A percentile compares a stretch with the other conserved stretches of the same genome.
Conservation (phyloP, 306 rosid genomes). For the Betula pendula region DNA sequence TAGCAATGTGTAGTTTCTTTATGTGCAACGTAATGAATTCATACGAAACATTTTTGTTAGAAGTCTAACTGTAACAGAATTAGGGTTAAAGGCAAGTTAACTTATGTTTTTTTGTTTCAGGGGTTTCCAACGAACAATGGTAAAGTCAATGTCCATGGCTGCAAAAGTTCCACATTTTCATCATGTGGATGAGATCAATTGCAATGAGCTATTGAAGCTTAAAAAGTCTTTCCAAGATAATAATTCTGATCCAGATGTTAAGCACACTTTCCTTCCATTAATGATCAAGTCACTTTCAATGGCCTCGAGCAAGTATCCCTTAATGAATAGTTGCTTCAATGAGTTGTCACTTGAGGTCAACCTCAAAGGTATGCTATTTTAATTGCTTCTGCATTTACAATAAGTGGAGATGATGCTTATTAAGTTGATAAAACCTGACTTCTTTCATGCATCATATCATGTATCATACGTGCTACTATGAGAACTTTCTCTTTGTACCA, state of each 20-base stretch:
- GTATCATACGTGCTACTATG: neutral
- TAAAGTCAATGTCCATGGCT: slow-evolving; percentile 80
- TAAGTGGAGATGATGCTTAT: neutral
- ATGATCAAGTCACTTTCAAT: slow-evolving; percentile 78
- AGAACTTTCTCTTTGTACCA: neutral
- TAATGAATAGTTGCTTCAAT: slow-evolving; percentile 77
- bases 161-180: slow-evolving; percentile 95
- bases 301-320: slow-evolving; percentile 76
- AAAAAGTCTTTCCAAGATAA: slow-evolving; percentile 73
- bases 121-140: slow-evolving; percentile 90
- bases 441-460: neutral
- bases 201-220: slow-evolving; percentile 71
- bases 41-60: neutral
- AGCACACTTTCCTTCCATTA: slow-evolving; percentile 85
- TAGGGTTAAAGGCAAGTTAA: slow-evolving; percentile 2
- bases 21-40: neutral
- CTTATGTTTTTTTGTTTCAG: slow-evolving; percentile 41
- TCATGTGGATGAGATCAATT: slow-evolving; percentile 82
- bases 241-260: slow-evolving; percentile 64
- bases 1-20: neutral
- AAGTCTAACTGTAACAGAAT: slow-evolving; percentile 11
- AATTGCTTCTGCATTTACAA: neutral
- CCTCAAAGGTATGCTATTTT: slow-evolving; percentile 63
- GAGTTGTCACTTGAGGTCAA: slow-evolving; percentile 74
- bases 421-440: neutral